Evolutionary conservation across 495 filamentous ascomycete genomes (phyloP), one percentile per base, ranked within the genome.

Genomic region (Lophium mytilinum): DNA sequence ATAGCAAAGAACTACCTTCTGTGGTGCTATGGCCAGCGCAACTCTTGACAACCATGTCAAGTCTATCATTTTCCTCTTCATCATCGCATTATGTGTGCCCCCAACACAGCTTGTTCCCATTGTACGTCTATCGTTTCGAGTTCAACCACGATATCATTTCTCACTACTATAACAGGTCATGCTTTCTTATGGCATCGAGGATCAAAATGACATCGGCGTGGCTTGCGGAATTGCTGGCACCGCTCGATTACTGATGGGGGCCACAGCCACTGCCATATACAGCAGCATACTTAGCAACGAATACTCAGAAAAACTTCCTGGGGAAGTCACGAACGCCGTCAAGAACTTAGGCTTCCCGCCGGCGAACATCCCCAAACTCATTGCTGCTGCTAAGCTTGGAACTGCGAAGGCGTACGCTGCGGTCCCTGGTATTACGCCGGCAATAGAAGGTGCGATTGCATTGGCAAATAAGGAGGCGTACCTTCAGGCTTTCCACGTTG

Each of bases 211-310:
- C n/a, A n/a, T n/a, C n/a, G n/a, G n/a, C n/a, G 58, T 55, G 14
- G 60, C 60, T 11, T 55, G 55, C 36, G 60, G 60, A 42, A 45
- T 63, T 1, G 60, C 55, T 12, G 55, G 55, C 42, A 63, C 60
- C 1, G 54, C 50, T 6, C 55, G 55, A 1, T 51, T 63, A 8
- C 55, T 63, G 14, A 55, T 55, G 7, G 60, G 60, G 36, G 55
- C 60, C n/a, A 39, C 58, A 9, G 60, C 60, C 30, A 63, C 55
- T 14, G 60, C 55, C 19, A 63, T 62, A 15, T 63, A 58, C 50
- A 50, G 48, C 50, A 58, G 58, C 30, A 51, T 63, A 1, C 58
- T 55, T 1, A 63, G 58, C 51, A 63, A 63, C 56, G 58, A 63
- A 19, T 63, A 63, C 47, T 21, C 60, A 1, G 18, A 21, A 10